phyloP scores from a whole-genome alignment of 75 land plant species.

The Isoetes taiwanensis region DNA sequence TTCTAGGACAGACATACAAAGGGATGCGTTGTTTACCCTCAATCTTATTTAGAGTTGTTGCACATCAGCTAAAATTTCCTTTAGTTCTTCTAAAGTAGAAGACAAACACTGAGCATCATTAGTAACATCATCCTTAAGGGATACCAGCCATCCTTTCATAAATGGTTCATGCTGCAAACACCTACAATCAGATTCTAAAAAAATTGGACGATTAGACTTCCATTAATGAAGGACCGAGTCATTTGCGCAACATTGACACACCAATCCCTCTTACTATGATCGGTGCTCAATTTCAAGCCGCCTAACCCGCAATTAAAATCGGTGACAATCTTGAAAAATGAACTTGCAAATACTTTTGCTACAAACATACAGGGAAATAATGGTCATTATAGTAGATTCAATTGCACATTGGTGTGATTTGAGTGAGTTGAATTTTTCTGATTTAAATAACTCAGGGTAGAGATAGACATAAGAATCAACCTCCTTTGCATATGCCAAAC shows the following conservation, averaged over 20 bases:
- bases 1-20: too few species aligned
- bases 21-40: constrained; percentile 45
- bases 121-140: constrained; percentile 36
- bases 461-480: too few species aligned
- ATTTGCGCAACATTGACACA: constrained; percentile 50
- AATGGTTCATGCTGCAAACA: constrained; percentile 79
- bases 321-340: too few species aligned
- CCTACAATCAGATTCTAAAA: neutral
- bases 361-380: constrained; percentile 5
- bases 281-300: constrained; percentile 54
- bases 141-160: constrained; percentile 47
- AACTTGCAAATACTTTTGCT: too few species aligned
- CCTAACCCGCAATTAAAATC: constrained; percentile 47
- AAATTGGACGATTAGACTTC: neutral
- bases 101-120: constrained; percentile 12
- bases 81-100: constrained; percentile 26
- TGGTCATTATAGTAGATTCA: neutral
- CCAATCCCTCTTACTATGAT: constrained; percentile 77
- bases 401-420: neutral
- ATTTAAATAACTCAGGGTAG: too few species aligned
- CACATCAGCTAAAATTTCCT: constrained; percentile 37
- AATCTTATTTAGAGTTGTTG: constrained; percentile 67
- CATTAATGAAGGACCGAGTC: constrained; percentile 27
- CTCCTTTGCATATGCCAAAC: too few species aligned
- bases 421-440: too few species aligned